Percentiles rank a stretch among this genome's conserved stretches.
phyloP scores from a whole-genome alignment of 2,329 filamentous ascomycete species.

The Pyrenophora tritici-repentis region DNA sequence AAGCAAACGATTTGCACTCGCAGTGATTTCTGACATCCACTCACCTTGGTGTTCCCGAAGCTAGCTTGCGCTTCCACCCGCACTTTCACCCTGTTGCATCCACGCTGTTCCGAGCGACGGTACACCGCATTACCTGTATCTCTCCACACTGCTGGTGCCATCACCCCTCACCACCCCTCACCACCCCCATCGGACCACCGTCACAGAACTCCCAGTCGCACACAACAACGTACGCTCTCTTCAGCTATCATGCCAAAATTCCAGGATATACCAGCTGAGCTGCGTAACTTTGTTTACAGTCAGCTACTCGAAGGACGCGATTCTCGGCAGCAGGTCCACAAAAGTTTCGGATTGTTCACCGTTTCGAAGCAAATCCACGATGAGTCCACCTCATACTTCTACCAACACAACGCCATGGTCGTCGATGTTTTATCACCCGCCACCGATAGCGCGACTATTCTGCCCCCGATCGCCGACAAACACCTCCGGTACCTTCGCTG shows the following conservation, averaged over 20 bases:
- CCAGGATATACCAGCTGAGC: conserved; percentile 21
- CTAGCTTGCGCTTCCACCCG: conserved; percentile 9
- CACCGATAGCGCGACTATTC: conserved; percentile 14
- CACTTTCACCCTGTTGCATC: background rate
- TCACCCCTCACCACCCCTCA: background rate
- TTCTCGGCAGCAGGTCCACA: background rate
- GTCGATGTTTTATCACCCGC: conserved; percentile 3
- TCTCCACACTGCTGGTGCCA: background rate
- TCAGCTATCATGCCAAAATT: conserved; percentile 15
- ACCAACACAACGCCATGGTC: conserved; percentile 20
- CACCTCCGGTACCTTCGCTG: conserved; percentile 25
- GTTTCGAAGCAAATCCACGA: conserved; percentile 22
- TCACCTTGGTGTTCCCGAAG: background rate
- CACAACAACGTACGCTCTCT: background rate
- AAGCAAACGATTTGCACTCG: background rate
- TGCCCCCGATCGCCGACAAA: conserved; percentile 23
- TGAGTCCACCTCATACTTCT: conserved; percentile 31
- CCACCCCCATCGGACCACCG: background rate
- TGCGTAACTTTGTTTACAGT: conserved; percentile 27
- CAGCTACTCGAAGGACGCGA: conserved; percentile 7
- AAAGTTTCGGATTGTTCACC: conserved; percentile 16
- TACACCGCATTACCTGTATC: background rate
- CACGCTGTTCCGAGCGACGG: background rate
- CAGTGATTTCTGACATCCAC: background rate
- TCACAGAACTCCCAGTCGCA: background rate